phyloP scores from a whole-genome alignment of 2,329 filamentous ascomycete species.

The Trichoderma atrobrunneum region DNA sequence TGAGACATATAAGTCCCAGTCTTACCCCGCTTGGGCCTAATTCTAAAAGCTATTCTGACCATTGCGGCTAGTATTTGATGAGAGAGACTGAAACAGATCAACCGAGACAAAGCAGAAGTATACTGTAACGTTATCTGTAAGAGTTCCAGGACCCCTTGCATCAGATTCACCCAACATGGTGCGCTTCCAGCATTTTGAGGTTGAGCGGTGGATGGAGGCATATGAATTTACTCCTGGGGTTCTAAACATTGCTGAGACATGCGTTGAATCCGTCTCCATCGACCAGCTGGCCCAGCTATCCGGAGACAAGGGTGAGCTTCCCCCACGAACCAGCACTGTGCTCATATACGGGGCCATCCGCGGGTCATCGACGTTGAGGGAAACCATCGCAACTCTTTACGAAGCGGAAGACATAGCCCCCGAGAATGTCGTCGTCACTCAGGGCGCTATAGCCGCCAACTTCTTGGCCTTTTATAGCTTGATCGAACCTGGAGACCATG shows the following conservation, averaged over 20 bases:
- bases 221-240: conserved; percentile 56
- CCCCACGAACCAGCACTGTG: conserved; percentile 50
- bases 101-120: not conserved
- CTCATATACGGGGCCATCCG: conserved; percentile 73
- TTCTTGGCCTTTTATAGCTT: conserved; percentile 74
- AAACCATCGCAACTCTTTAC: conserved; percentile 64
- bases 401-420: conserved; percentile 45
- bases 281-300: conserved; percentile 61
- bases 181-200: conserved; percentile 59
- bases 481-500: conserved; percentile 72
- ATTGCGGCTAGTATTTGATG: not conserved
- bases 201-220: conserved; percentile 69
- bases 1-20: not conserved
- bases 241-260: conserved; percentile 76
- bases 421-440: conserved; percentile 71
- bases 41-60: not conserved
- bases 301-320: conserved; percentile 47
- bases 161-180: conserved; percentile 44
- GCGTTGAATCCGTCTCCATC: conserved; percentile 70
- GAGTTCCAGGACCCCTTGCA: not conserved
- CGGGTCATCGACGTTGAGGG: conserved; percentile 62
- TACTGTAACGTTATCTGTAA: not conserved
- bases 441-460: conserved; percentile 82
- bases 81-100: not conserved
- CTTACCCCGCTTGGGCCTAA: not conserved